Percentiles rank a stretch among this genome's conserved stretches.
Conservation (phyloP, 345 rosid genomes). For the Eucalyptus camaldulensis region DNA sequence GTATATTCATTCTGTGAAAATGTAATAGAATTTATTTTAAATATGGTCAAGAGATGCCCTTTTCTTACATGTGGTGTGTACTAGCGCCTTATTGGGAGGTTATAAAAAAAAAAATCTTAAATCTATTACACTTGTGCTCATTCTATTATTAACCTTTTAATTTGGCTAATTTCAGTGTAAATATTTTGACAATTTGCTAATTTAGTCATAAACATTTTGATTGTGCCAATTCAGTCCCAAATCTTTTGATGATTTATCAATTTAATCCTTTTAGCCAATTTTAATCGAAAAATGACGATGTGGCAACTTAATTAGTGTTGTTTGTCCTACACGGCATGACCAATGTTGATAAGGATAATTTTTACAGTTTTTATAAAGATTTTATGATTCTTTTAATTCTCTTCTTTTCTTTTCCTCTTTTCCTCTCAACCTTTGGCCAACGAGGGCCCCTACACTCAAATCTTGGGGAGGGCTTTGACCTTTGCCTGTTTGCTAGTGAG, state of each 20-base stretch:
- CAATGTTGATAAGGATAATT: neutral
- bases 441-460: fast-evolving
- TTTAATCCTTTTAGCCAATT: neutral
- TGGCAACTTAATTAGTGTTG: fast-evolving
- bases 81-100: neutral
- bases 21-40: neutral
- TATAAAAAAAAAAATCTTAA: neutral
- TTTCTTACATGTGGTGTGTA: neutral
- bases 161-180: fast-evolving
- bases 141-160: neutral
- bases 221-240: neutral
- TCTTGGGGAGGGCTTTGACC: neutral
- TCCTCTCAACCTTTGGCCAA: neutral
- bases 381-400: too few species aligned
- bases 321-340: fast-evolving
- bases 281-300: fast-evolving
- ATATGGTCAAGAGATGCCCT: neutral
- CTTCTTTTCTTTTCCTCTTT: neutral
- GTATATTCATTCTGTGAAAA: neutral
- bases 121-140: neutral
- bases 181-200: fast-evolving
- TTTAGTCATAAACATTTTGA: fast-evolving
- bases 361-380: neutral
- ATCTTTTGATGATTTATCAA: neutral
- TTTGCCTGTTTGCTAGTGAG: neutral